A percentile compares a stretch with the other conserved stretches of the same genome.
phyloP scores from a whole-genome alignment of 306 rosid genomes.

The Spatholobus suberectus region DNA sequence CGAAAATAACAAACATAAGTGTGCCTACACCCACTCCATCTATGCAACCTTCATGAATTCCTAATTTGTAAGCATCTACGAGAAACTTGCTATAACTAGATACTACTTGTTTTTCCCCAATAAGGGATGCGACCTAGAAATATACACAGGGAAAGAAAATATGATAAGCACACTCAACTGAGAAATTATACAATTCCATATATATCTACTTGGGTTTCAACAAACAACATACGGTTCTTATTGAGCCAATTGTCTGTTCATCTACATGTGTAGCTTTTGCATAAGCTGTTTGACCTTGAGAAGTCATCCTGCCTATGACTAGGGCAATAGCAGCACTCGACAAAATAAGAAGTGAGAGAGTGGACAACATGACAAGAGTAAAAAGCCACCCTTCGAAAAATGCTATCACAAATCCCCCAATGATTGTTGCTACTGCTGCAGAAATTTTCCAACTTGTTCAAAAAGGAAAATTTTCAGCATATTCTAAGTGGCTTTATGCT shows the following conservation, averaged over 20 bases:
- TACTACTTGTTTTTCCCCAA: constrained; percentile 82
- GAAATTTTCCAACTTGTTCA: constrained; percentile 78
- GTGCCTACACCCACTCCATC: constrained; percentile 70
- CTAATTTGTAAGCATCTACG: constrained; percentile 71
- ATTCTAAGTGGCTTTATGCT: background rate
- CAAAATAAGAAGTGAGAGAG: constrained; percentile 74
- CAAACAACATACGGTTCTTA: constrained; percentile 68
- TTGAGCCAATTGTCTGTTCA: constrained; percentile 91
- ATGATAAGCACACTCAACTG: background rate
- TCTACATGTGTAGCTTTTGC: constrained; percentile 82
- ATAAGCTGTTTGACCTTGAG: constrained; percentile 78
- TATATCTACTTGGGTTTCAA: background rate
- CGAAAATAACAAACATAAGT: constrained; percentile 63
- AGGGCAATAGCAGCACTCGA: constrained; percentile 69
- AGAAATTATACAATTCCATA: constrained; percentile 1
- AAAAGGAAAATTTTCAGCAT: background rate
- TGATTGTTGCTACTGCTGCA: constrained; percentile 70
- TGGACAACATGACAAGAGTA: constrained; percentile 72
- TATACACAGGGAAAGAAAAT: constrained; percentile 6
- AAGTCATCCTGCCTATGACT: constrained; percentile 62
- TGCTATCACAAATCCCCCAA: constrained; percentile 77
- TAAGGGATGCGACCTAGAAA: constrained; percentile 81
- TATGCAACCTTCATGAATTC: constrained; percentile 70
- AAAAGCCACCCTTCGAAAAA: constrained; percentile 91
- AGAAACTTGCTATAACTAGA: constrained; percentile 64